These are phyloP conservation scores for Colletotrichum viniferum DNA, from an alignment of 2,329 filamentous ascomycete genomes.

Conservation along the genomic window DNA sequence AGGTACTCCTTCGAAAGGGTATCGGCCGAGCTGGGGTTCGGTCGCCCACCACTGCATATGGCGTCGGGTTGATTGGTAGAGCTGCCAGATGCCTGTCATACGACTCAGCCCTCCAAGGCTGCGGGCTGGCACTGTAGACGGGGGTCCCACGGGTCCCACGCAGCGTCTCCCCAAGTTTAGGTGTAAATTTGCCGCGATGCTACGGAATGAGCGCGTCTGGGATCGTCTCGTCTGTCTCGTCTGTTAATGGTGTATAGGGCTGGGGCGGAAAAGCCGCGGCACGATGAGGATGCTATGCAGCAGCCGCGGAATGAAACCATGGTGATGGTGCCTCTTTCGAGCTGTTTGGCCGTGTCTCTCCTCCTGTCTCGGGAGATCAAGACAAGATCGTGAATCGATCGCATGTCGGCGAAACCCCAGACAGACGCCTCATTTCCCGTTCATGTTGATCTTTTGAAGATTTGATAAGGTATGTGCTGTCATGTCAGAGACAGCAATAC, in stretches of 20 bases:
- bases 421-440: slow-evolving; percentile 9
- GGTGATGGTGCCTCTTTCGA: slow-evolving; percentile 13
- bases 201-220: slow-evolving; percentile 21
- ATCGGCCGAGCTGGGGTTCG: slow-evolving; percentile 20
- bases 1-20: slow-evolving; percentile 25
- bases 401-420: slow-evolving; percentile 18
- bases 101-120: slow-evolving; percentile 23
- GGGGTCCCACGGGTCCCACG: slow-evolving; percentile 8
- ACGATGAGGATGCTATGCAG: neutral
- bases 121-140: neutral
- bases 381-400: slow-evolving; percentile 15
- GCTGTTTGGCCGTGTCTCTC: slow-evolving; percentile 16
- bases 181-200: slow-evolving; percentile 17
- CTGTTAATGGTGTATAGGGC: neutral
- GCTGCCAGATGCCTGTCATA: slow-evolving; percentile 18
- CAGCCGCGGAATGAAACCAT: slow-evolving; percentile 12
- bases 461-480: neutral
- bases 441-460: neutral
- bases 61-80: slow-evolving; percentile 19
- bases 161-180: slow-evolving; percentile 14
- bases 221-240: slow-evolving; percentile 4
- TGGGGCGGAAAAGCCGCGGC: slow-evolving; percentile 10
- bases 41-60: slow-evolving; percentile 14
- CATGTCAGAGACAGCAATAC: neutral
- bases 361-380: slow-evolving; percentile 18